phyloP scores from a whole-genome alignment of 352 stramenopile genomes.

The Albugo candida region DNA sequence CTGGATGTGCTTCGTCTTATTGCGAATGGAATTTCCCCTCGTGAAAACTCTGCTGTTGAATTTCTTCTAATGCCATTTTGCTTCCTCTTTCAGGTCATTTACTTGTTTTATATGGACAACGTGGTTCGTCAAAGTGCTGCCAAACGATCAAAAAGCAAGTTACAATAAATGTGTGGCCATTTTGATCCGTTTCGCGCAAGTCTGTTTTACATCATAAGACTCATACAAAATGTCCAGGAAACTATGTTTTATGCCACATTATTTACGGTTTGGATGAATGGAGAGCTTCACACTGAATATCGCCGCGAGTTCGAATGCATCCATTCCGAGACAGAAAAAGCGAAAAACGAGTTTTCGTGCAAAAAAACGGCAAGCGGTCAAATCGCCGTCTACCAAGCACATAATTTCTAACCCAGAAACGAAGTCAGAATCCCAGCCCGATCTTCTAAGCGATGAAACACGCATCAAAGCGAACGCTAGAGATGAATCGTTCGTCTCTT shows the following conservation, averaged over 20 bases:
- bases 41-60: conserved; percentile 54
- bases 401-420: background rate
- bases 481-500: background rate
- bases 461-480: background rate
- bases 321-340: background rate
- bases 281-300: conserved; percentile 1
- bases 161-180: too few species aligned
- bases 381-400: background rate
- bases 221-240: too few species aligned
- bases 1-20: conserved; percentile 50
- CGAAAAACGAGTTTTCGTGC: background rate
- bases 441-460: background rate
- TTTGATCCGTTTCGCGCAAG: too few species aligned
- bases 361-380: background rate
- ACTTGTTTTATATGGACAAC: conserved; percentile 67
- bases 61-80: conserved; percentile 37
- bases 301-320: background rate
- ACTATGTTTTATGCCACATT: too few species aligned
- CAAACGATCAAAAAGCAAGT: conserved; percentile 24
- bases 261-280: background rate
- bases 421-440: background rate
- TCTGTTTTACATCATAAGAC: too few species aligned
- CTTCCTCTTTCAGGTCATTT: conserved; percentile 47
- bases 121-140: conserved; percentile 25
- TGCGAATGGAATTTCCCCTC: conserved; percentile 51